A percentile compares a stretch with the other conserved stretches of the same genome.
These are phyloP conservation scores for Amanita molliuscula DNA, from an alignment of 768 basidiomycete genomes.

Conservation along the genomic window DNA sequence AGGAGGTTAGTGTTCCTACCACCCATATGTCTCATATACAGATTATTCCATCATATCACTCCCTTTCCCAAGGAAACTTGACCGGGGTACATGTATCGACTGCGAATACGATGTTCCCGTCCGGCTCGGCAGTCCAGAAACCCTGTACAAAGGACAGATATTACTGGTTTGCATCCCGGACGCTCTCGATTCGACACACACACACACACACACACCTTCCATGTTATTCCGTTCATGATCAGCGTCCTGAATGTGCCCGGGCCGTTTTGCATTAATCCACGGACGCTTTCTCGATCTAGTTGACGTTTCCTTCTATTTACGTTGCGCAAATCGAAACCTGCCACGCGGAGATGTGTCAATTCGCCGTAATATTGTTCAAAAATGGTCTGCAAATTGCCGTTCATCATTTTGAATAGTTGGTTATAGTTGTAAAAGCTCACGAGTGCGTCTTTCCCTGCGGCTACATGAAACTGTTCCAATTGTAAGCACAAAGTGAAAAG, in stretches of 20 bases:
- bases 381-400: slow-evolving; percentile 15
- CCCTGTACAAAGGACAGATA: background rate
- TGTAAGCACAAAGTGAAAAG: slow-evolving; percentile 20
- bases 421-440: slow-evolving; percentile 17
- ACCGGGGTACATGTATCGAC: background rate
- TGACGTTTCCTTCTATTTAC: slow-evolving; percentile 14
- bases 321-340: slow-evolving; percentile 22
- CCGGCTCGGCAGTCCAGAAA: background rate
- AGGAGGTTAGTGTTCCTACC: too few relatives aligned
- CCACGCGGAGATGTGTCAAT: slow-evolving; percentile 20
- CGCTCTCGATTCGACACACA: background rate
- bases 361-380: slow-evolving; percentile 9
- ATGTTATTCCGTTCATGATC: slow-evolving; percentile 19
- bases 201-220: too few relatives aligned
- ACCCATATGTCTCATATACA: background rate
- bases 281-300: slow-evolving; percentile 14
- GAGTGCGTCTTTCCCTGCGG: slow-evolving; percentile 19
- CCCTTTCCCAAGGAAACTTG: slow-evolving; percentile 6
- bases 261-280: slow-evolving; percentile 15
- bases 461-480: slow-evolving; percentile 27
- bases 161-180: background rate
- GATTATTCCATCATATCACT: background rate
- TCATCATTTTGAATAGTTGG: background rate
- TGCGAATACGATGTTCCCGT: background rate
- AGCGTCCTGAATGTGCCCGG: slow-evolving; percentile 19